These are phyloP conservation scores for Rhynchospora breviuscula DNA, from an alignment of 176 grass and related monocot genomes.

Conservation along the genomic window DNA sequence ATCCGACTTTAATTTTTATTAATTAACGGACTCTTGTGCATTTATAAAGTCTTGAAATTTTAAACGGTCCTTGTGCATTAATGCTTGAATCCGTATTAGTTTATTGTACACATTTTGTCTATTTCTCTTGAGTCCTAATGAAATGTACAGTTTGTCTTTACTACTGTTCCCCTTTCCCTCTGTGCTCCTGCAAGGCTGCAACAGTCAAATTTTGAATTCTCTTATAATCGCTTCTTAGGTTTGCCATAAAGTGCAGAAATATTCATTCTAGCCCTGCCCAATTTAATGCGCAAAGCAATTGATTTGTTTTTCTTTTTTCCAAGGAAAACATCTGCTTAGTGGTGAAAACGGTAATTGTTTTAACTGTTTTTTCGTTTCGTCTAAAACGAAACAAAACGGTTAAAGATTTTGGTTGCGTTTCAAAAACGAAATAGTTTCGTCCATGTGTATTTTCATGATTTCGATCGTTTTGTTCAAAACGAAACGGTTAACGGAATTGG, in stretches of 20 bases:
- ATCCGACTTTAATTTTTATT: neutral
- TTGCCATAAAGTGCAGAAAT: neutral
- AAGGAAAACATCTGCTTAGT: too few species aligned
- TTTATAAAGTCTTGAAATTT: neutral
- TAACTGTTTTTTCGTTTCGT: too few species aligned
- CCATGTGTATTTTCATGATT: too few species aligned
- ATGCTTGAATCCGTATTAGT: neutral
- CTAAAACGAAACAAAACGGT: too few species aligned
- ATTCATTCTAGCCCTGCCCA: neutral
- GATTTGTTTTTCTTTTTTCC: neutral
- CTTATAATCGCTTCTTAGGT: neutral
- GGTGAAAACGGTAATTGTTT: too few species aligned
- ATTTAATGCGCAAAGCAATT: neutral
- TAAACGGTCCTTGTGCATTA: neutral
- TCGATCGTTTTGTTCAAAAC: too few species aligned
- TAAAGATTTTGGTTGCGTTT: too few species aligned
- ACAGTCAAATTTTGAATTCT: conserved; percentile 5
- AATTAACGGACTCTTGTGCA: neutral
- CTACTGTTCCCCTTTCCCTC: neutral
- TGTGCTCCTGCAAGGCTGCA: neutral
- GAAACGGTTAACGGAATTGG: too few species aligned
- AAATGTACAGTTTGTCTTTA: conserved; percentile 21
- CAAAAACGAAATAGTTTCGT: too few species aligned
- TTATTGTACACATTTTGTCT: conserved; percentile 12
- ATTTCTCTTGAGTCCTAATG: neutral